Evolutionary conservation across 2,329 filamentous ascomycete species (phyloP).

Genomic region (Trichoderma sp.): DNA sequence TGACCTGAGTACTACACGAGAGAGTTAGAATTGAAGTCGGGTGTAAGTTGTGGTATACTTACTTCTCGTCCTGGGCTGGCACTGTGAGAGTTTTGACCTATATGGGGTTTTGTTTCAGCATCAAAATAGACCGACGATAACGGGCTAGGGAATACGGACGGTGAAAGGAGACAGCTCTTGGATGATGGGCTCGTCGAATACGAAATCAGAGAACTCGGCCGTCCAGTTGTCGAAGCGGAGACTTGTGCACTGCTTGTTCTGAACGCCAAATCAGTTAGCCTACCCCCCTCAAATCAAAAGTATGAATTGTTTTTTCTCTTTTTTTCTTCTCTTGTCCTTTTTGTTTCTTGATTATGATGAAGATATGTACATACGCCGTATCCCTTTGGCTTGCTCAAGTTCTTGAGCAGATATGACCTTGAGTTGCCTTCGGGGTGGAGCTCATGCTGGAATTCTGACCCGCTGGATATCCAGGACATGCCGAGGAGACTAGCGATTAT

Average conservation of each 20-base stretch:
- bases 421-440: constrained; percentile 9
- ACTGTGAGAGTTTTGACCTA: constrained; percentile 14
- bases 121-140: background rate
- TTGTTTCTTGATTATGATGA: background rate
- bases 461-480: constrained; percentile 16
- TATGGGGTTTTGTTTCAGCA: background rate
- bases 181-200: constrained; percentile 17
- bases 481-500: constrained; percentile 14
- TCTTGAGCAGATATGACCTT: constrained; percentile 16
- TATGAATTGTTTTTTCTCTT: background rate
- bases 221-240: constrained; percentile 18
- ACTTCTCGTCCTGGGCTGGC: constrained; percentile 12
- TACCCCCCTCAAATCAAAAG: background rate
- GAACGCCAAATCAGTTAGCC: background rate
- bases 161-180: constrained; percentile 16
- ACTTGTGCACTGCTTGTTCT: constrained; percentile 17
- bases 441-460: constrained; percentile 16
- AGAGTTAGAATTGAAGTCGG: background rate
- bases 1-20: constrained; percentile 1
- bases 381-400: constrained; percentile 17
- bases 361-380: constrained; percentile 13
- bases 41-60: background rate
- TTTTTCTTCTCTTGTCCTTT: background rate
- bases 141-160: background rate
- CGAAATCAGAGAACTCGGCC: constrained; percentile 13